Conservation (phyloP, 495 filamentous ascomycete species). For the Penicillium cataractarum region DNA sequence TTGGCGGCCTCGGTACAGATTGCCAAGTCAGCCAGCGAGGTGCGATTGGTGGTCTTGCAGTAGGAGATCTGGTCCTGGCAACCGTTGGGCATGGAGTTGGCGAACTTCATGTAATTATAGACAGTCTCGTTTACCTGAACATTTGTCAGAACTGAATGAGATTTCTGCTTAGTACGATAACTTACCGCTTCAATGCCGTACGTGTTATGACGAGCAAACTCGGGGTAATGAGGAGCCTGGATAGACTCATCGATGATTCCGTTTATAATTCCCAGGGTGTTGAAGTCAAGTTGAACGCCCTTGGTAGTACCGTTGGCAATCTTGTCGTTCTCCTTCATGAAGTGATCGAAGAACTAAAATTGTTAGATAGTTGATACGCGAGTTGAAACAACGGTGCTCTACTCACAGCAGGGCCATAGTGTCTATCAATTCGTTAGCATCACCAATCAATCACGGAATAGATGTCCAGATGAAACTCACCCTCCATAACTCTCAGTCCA, state of each 20-base stretch:
- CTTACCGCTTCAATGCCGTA: conserved; percentile 69
- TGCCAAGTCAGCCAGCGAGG: conserved; percentile 44
- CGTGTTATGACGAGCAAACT: conserved; percentile 72
- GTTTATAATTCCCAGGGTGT: conserved; percentile 61
- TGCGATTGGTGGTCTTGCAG: conserved; percentile 50
- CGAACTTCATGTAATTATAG: conserved; percentile 54
- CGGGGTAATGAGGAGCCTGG: conserved; percentile 67
- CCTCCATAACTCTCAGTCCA: conserved; percentile 64
- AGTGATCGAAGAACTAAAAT: conserved; percentile 52
- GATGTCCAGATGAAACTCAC: conserved; percentile 49
- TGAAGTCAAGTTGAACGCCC: conserved; percentile 47
- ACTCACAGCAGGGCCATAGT: conserved; percentile 55
- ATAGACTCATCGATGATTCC: conserved; percentile 75
- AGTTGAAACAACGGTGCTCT: conserved; percentile 36
- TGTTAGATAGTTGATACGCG: conserved; percentile 37
- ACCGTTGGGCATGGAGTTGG: conserved; percentile 56
- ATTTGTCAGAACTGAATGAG: conserved; percentile 11
- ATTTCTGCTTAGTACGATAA: conserved; percentile 35
- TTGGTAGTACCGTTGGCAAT: conserved; percentile 48
- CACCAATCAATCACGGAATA: background rate
- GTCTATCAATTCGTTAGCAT: conserved; percentile 31
- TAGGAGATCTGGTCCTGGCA: conserved; percentile 59
- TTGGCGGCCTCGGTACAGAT: conserved; percentile 44
- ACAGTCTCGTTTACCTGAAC: conserved; percentile 55
- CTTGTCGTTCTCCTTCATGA: conserved; percentile 63